Evolutionary conservation across 2,329 filamentous ascomycete genomes (phyloP), one percentile per base, ranked within the genome.

Genomic region (Rhinocladiella similis): DNA sequence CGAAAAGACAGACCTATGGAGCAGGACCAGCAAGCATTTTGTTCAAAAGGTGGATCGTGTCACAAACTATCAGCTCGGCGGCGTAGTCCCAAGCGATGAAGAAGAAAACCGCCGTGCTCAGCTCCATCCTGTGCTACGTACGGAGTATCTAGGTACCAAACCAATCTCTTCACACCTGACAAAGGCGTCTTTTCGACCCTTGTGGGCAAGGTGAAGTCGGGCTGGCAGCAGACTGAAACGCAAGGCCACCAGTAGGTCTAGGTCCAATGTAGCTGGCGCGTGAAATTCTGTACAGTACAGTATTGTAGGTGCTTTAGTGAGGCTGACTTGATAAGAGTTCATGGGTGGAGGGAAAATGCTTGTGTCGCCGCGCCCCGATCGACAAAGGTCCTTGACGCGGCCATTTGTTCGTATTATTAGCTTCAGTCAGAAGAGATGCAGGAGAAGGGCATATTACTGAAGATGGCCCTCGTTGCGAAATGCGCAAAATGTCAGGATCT

Each of bases 311-410:
- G 14, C 38, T 12, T 41, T 41, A 19, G 12, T 41, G 38, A 41
- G 38, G 38, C 38, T 41, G 38, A 41, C 12, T 41, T 41, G 38
- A 2, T 16, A 3, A n/a, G 10, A 46, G 10, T n/a, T 27, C 22
- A 16, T 29, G 22, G 25, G 20, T 46, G 43, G 43, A 25, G 43
- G 38, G 13, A 14, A 13, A 20, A 27, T 46, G 43, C 43, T 46
- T 46, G 22, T 22, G 20, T 27, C 29, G 19, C 43, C 43, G 25
- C 25, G 43, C 43, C 42, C 43, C 20, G 22, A 46, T 46, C 43
- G 20, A 46, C 43, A 46, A n/a, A 46, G 43, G 38, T 41, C 43
- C 43, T 33, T 46, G 20, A 46, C 43, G 43, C 43, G 43, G 43
- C 43, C 22, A 46, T 2, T 33, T 9, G 29, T 3, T 33, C 10